A percentile compares a stretch with the other conserved stretches of the same genome.
phyloP scores from a whole-genome alignment of 441 rosid species.

The Flueggea neowawraea region DNA sequence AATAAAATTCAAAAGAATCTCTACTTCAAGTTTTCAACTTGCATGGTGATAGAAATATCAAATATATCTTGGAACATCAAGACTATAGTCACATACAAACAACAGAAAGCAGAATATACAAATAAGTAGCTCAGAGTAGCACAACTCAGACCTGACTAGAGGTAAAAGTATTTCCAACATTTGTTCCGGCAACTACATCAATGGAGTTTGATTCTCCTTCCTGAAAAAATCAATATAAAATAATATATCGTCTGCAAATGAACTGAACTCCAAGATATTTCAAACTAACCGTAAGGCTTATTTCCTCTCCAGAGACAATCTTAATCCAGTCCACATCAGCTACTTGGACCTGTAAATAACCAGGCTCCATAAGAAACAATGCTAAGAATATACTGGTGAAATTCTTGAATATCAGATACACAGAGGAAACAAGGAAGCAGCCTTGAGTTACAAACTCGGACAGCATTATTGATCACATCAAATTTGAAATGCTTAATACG shows the following conservation, averaged over 20 bases:
- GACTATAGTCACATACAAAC: slow-evolving; percentile 1
- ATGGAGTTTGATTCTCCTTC: slow-evolving; percentile 65
- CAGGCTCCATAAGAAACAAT: slow-evolving; percentile 17
- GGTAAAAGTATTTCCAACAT: slow-evolving; percentile 69
- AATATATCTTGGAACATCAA: too few relatives aligned
- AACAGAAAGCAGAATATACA: slow-evolving; percentile 5
- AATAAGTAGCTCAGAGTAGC: slow-evolving; percentile 9
- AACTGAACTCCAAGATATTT: slow-evolving; percentile 8
- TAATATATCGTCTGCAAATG: slow-evolving; percentile 11
- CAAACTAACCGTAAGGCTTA: slow-evolving; percentile 78
- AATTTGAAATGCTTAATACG: too few relatives aligned
- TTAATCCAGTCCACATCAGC: slow-evolving; percentile 96
- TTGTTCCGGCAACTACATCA: slow-evolving; percentile 67
- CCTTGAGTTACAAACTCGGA: too few relatives aligned
- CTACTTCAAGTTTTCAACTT: too few relatives aligned
- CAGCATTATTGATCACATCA: too few relatives aligned
- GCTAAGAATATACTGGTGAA: not conserved
- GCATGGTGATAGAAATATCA: too few relatives aligned
- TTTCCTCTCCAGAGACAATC: slow-evolving; percentile 68
- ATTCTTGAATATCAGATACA: too few relatives aligned
- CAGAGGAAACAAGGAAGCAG: too few relatives aligned
- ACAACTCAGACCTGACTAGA: slow-evolving; percentile 65
- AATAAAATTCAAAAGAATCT: too few relatives aligned
- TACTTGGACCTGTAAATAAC: slow-evolving; percentile 72
- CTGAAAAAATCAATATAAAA: slow-evolving; percentile 42